phyloP scores from a whole-genome alignment of 2,329 filamentous ascomycete species.

The Colletotrichum sp. region DNA sequence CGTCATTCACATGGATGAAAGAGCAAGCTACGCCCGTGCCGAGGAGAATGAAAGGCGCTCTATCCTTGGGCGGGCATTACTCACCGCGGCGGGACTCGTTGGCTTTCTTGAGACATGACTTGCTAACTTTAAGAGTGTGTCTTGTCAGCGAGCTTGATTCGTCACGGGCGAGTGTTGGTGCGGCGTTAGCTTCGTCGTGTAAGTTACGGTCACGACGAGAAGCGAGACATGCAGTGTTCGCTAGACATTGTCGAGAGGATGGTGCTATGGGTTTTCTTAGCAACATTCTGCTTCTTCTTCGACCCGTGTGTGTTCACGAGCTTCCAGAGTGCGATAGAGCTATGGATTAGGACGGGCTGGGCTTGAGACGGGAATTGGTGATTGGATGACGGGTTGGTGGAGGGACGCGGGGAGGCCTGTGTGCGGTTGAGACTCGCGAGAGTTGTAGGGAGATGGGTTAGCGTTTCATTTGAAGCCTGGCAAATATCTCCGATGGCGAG shows the following conservation, averaged over 20 bases:
- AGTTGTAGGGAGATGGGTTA: neutral
- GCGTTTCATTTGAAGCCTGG: conserved; percentile 17
- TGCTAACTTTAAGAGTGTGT: neutral
- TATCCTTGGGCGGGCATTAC: neutral
- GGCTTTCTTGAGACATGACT: conserved; percentile 6
- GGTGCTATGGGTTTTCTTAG: neutral
- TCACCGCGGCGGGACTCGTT: neutral
- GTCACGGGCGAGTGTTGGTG: neutral
- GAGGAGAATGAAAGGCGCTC: neutral
- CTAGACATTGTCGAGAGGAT: neutral
- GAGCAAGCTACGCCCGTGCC: neutral
- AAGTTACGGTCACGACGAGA: neutral
- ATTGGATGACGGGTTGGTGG: conserved; percentile 4
- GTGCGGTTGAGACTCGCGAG: neutral
- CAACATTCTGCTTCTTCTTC: neutral
- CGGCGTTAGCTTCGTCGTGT: neutral
- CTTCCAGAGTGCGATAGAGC: neutral
- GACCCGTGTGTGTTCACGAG: neutral
- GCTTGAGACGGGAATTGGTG: neutral
- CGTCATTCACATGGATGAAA: conserved; percentile 3
- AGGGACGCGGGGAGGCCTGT: neutral
- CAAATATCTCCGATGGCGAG: neutral
- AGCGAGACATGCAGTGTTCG: neutral
- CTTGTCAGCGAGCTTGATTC: neutral
- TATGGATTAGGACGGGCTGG: neutral